Percentiles rank a stretch among this genome's conserved stretches.
Conservation (phyloP, 108 stramenopile species). For the Cyclotella kingstonii region DNA sequence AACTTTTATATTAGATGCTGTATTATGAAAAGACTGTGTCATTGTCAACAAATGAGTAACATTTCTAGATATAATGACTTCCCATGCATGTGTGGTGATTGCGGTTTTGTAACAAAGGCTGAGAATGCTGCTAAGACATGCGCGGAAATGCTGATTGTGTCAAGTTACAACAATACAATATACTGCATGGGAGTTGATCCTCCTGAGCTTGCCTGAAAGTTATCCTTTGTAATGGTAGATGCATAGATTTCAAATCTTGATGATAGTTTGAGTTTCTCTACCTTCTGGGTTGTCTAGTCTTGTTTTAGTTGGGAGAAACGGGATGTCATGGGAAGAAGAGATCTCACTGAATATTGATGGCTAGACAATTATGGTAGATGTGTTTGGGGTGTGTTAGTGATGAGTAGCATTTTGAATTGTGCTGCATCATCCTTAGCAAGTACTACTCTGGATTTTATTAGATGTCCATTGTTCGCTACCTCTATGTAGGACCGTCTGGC, state of each 20-base stretch:
- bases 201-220: constrained; percentile 5
- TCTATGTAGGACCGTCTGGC: too few species aligned
- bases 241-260: constrained; percentile 1
- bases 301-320: background rate
- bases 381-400: too few species aligned
- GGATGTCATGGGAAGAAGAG: too few species aligned
- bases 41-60: too few species aligned
- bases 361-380: too few species aligned
- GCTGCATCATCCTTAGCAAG: too few species aligned
- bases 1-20: too few species aligned
- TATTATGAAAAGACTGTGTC: too few species aligned
- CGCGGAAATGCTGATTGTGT: constrained; percentile 28
- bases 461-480: too few species aligned
- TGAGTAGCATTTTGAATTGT: too few species aligned
- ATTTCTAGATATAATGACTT: background rate
- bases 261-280: constrained; percentile 4
- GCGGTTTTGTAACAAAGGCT: constrained; percentile 35
- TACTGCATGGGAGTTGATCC: constrained; percentile 23
- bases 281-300: background rate
- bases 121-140: constrained; percentile 20
- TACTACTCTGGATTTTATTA: too few species aligned
- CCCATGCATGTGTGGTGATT: constrained; percentile 24
- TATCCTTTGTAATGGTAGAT: constrained; percentile 8
- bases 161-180: constrained; percentile 14
- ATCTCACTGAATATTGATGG: too few species aligned